Conservation (phyloP, 805 yeast genomes). For the Candida alai region DNA sequence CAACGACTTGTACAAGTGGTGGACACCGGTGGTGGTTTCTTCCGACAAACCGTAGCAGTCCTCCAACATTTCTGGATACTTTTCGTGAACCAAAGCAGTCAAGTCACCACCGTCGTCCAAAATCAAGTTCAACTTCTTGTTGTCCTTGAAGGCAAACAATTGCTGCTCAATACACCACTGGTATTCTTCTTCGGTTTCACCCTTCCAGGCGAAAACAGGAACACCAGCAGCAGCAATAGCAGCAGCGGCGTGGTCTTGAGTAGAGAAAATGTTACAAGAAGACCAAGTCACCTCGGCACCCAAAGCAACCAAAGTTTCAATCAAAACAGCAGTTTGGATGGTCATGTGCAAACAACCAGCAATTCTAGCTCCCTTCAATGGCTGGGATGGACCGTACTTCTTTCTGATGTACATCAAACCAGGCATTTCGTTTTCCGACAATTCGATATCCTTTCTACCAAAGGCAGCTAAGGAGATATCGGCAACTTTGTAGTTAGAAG, state of each 20-base stretch:
- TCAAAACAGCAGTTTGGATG: constrained; percentile 97
- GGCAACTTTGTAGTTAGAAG: constrained; percentile 84
- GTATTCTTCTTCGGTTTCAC: constrained; percentile 99
- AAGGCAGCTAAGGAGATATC: constrained; percentile 98
- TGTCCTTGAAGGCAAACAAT: constrained; percentile 95
- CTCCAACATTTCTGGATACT: constrained; percentile 95
- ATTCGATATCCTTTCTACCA: constrained; percentile 98
- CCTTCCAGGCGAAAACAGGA: constrained; percentile 99
- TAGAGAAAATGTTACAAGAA: constrained; percentile 98
- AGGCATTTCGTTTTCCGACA: constrained; percentile 99
- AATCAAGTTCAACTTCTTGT: constrained; percentile 90
- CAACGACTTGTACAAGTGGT: constrained; percentile 95
- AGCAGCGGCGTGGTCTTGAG: constrained; percentile 99
- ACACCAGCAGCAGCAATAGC: constrained; percentile 99
- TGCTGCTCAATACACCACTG: constrained; percentile 99
- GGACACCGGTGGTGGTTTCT: constrained; percentile 99
- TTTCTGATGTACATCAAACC: constrained; percentile 97
- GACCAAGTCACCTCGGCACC: constrained; percentile 99
- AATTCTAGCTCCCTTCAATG: constrained; percentile 96
- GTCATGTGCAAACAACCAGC: constrained; percentile 99
- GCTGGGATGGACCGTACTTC: constrained; percentile 87
- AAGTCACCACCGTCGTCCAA: constrained; percentile 99
- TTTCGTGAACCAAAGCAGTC: constrained; percentile 93
- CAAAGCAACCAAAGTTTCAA: constrained; percentile 92
- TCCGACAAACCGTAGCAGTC: constrained; percentile 95